These are phyloP conservation scores for Parathielavia hyrcaniae DNA, from an alignment of 495 filamentous ascomycete genomes.

Conservation along the genomic window DNA sequence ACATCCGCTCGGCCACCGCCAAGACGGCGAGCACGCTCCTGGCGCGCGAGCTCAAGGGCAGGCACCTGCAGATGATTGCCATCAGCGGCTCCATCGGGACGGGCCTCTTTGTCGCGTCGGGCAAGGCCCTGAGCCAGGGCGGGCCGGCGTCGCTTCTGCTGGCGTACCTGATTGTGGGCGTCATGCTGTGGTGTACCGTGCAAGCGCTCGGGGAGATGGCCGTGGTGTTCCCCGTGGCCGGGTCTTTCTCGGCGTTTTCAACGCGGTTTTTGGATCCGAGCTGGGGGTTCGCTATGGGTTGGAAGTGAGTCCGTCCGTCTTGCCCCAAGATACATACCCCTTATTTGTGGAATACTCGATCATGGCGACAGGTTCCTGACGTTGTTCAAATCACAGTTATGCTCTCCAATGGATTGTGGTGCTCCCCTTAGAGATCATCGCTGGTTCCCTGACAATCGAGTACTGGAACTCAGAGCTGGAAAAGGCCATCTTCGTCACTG, in stretches of 20 bases:
- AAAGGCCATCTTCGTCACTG: slow-evolving; percentile 73
- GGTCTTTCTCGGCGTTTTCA: slow-evolving; percentile 87
- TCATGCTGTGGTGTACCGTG: slow-evolving; percentile 87
- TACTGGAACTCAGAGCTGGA: slow-evolving; percentile 70
- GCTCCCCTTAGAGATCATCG: slow-evolving; percentile 83
- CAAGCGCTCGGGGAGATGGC: slow-evolving; percentile 92
- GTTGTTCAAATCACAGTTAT: slow-evolving; percentile 50
- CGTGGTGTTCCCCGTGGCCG: slow-evolving; percentile 84
- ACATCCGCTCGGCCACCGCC: slow-evolving; percentile 22
- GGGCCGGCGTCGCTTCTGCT: slow-evolving; percentile 83
- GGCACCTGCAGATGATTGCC: slow-evolving; percentile 95
- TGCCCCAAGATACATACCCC: too few species aligned
- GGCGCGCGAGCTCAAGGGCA: slow-evolving; percentile 67
- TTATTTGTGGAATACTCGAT: too few species aligned
- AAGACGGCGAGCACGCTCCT: slow-evolving; percentile 42
- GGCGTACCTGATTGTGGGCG: slow-evolving; percentile 72
- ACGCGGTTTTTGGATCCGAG: slow-evolving; percentile 88
- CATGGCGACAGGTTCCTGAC: not conserved
- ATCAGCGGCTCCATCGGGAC: slow-evolving; percentile 95
- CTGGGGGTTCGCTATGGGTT: slow-evolving; percentile 98
- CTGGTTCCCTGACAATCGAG: slow-evolving; percentile 79
- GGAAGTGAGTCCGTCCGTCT: slow-evolving; percentile 55
- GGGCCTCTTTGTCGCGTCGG: slow-evolving; percentile 86
- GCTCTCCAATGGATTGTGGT: slow-evolving; percentile 91
- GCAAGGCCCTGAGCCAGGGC: slow-evolving; percentile 66